Base-by-base conservation (phyloP, 371 early-diverging fungal genomes). In the Cokeromyces recurvatus region DNA sequence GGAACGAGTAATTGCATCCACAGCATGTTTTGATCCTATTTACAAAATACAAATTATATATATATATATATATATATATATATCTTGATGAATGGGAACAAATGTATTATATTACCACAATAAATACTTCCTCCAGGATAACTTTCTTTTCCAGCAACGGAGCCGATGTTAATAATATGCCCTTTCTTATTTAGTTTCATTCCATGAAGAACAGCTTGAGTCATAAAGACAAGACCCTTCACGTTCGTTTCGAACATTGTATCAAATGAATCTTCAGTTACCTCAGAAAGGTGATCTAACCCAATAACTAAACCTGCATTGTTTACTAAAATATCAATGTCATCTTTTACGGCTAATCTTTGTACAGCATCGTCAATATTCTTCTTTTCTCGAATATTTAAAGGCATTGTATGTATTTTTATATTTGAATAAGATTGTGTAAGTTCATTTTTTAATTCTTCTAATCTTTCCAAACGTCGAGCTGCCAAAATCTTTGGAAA, bases 191-290 rank as follows among this genome's bases (percentile, higher is more conserved):
- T 65, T 22, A 64, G 59, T 51, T 84, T 86, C 92, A 96, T 92
- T 2, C 79, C 71, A 0, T 84, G 87, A n/a, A 95, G 46, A 8
- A 91, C 70, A 0, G 90, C 89, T 44, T 91, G 89, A 4, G 90
- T 89, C 6, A 87, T 71, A 43, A 78, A 83, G 4, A 89, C 64
- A 0, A 87, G 64, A 0, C 90, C 94, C 59, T 93, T 92, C 51
- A 95, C 86, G 61, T 96, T 96, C 31, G 94, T 94, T 52, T 92
- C 89, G 32, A 96, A 65, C 83, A 94, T 87, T 29, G 80, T 72
- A 58, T 94, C 86, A 53, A 89, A 77, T 6, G 73, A 82, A 2
- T 86, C 82, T 32, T 68, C 74, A 0, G 69, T 49, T 14, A 89
- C 79, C 9, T 77, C 71, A 27, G 71, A 77, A 20, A 95, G 53